Conservation (phyloP, 306 rosid species). For the Cicer judaicum region DNA sequence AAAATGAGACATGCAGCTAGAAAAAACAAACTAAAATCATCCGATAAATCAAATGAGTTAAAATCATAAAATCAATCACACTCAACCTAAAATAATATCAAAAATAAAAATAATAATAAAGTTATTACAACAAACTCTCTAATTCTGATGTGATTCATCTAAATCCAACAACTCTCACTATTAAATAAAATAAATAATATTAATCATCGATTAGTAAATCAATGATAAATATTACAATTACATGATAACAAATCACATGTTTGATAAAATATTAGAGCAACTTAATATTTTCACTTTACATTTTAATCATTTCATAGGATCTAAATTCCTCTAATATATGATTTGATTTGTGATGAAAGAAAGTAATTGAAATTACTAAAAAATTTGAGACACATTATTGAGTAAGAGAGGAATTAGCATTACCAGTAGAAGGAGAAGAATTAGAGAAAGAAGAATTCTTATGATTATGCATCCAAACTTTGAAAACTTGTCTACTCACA, state of each 20-base stretch:
- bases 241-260: no score
- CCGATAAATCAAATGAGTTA: not conserved
- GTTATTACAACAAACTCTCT: no score
- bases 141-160: no score
- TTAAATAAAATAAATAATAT: no score
- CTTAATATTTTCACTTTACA: no score
- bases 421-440: constrained; percentile 22
- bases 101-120: constrained; percentile 1
- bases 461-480: constrained; percentile 94
- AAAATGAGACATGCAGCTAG: not conserved
- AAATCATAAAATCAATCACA: not conserved
- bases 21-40: not conserved
- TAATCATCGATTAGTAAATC: no score
- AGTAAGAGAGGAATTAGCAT: constrained; percentile 34
- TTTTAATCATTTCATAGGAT: no score
- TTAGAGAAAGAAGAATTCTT: constrained; percentile 53
- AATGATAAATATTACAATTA: no score
- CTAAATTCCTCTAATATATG: not conserved
- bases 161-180: not conserved
- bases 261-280: no score
- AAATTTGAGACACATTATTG: not conserved
- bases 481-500: constrained; percentile 73
- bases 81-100: not conserved
- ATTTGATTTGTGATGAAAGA: not conserved
- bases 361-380: not conserved